A percentile compares a stretch with the other conserved stretches of the same genome.
Evolutionary conservation across 768 basidiomycete species (phyloP).

Genomic region (Chalciporus pseudorubinellus): DNA sequence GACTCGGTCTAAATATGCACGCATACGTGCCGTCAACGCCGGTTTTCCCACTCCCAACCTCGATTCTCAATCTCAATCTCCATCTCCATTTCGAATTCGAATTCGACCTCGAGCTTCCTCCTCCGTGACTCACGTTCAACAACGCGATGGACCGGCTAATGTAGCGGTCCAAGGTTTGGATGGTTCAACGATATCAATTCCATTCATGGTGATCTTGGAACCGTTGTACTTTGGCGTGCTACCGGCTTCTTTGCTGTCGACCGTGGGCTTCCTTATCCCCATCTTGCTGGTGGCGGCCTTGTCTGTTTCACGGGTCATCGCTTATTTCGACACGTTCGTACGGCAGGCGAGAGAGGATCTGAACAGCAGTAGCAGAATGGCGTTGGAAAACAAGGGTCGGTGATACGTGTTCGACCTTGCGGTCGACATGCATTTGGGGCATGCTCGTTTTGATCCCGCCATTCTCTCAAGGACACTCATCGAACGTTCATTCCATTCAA

Average conservation of each 20-base stretch:
- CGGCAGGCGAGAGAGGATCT: slow-evolving; percentile 27
- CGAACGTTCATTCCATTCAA: not conserved
- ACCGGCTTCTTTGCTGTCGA: slow-evolving; percentile 49
- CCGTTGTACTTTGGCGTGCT: slow-evolving; percentile 58
- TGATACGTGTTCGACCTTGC: slow-evolving; percentile 18
- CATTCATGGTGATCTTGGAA: slow-evolving; percentile 56
- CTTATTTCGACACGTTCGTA: slow-evolving; percentile 21
- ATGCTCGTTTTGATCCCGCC: slow-evolving; percentile 11
- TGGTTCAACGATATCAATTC: slow-evolving; percentile 34
- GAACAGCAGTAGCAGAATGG: not conserved
- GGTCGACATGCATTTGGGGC: slow-evolving; percentile 25
- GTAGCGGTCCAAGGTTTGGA: slow-evolving; percentile 9
- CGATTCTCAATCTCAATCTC: slow-evolving; percentile 6
- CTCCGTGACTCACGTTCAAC: not conserved
- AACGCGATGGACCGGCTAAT: slow-evolving; percentile 16
- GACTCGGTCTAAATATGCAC: slow-evolving; percentile 52
- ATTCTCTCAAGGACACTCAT: not conserved
- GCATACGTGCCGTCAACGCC: slow-evolving; percentile 51
- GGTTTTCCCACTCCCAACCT: slow-evolving; percentile 47
- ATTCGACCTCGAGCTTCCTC: not conserved
- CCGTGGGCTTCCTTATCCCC: slow-evolving; percentile 27
- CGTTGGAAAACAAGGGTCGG: slow-evolving; percentile 14
- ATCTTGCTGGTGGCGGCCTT: slow-evolving; percentile 26
- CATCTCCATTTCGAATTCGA: too few species aligned
- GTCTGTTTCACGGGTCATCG: slow-evolving; percentile 15